These are phyloP conservation scores for Coemansia sp. DNA, from an alignment of 192 early-diverging fungal genomes.

Conservation along the genomic window DNA sequence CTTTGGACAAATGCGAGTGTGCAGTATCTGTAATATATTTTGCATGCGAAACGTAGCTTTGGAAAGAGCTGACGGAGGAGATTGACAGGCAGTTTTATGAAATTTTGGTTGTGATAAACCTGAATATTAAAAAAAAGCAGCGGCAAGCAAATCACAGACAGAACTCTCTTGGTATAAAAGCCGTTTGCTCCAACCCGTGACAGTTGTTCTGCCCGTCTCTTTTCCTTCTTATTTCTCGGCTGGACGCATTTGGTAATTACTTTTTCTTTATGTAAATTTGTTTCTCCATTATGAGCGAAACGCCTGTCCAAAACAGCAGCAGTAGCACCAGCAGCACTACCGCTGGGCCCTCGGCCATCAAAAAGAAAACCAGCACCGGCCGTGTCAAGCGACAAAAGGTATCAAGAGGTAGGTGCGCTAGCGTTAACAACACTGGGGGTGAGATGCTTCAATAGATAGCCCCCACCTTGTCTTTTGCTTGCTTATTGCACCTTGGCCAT, in stretches of 20 bases:
- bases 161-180: background rate
- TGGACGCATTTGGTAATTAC: background rate
- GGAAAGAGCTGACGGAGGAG: no score
- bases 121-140: no score
- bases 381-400: slow-evolving; percentile 52
- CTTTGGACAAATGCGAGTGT: no score
- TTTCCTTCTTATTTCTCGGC: background rate
- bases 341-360: background rate
- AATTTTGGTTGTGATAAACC: no score
- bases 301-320: background rate
- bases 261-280: slow-evolving; percentile 6
- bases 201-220: background rate
- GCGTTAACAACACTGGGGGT: background rate
- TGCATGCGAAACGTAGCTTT: no score
- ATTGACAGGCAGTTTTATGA: no score
- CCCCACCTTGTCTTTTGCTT: no score
- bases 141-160: background rate
- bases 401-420: slow-evolving; percentile 31
- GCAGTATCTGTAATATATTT: no score
- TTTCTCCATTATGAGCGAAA: background rate
- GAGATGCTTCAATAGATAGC: background rate
- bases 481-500: no score
- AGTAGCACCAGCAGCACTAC: background rate
- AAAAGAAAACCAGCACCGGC: slow-evolving; percentile 17
- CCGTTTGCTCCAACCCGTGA: background rate